These are phyloP conservation scores for Begonia masoniana DNA, from an alignment of 306 rosid genomes.

Conservation along the genomic window DNA sequence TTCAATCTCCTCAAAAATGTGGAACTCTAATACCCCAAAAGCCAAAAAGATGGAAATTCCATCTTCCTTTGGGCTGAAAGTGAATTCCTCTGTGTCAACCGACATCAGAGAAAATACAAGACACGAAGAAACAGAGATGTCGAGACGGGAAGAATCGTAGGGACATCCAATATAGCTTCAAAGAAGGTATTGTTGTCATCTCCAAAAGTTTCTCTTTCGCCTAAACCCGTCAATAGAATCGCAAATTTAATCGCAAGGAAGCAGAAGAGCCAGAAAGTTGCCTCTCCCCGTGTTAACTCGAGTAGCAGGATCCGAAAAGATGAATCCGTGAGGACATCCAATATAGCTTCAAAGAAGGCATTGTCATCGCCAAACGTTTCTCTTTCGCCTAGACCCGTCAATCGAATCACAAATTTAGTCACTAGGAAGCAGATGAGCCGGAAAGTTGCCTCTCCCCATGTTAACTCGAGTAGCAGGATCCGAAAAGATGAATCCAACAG, in stretches of 20 bases:
- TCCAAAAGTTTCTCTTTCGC: constrained; percentile 19
- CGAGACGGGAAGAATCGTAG: constrained; percentile 21
- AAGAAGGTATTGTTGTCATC: constrained; percentile 26
- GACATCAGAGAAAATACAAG: constrained; percentile 16
- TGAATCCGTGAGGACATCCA: constrained; percentile 20
- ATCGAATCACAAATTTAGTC: constrained; percentile 15
- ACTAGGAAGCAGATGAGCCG: constrained; percentile 27
- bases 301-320: constrained; percentile 11
- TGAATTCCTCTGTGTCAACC: constrained; percentile 20
- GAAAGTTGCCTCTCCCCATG: constrained; percentile 18
- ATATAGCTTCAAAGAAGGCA: constrained; percentile 31
- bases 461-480: constrained; percentile 16
- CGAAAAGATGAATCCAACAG: constrained; percentile 22
- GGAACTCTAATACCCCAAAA: constrained; percentile 16
- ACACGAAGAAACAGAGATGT: constrained; percentile 23
- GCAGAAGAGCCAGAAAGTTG: constrained; percentile 24
- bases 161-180: constrained; percentile 23
- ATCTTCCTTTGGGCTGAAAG: constrained; percentile 11
- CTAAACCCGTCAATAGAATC: constrained; percentile 26
- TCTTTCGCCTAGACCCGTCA: constrained; percentile 28
- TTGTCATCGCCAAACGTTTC: constrained; percentile 16
- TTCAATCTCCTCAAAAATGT: constrained; percentile 12
- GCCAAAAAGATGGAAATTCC: constrained; percentile 23
- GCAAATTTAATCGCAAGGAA: constrained; percentile 22
- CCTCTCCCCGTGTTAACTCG: constrained; percentile 19